Base-by-base conservation (phyloP, 228 moss, liverwort and hornwort genomes). In the Sphagnum magellanicum region DNA sequence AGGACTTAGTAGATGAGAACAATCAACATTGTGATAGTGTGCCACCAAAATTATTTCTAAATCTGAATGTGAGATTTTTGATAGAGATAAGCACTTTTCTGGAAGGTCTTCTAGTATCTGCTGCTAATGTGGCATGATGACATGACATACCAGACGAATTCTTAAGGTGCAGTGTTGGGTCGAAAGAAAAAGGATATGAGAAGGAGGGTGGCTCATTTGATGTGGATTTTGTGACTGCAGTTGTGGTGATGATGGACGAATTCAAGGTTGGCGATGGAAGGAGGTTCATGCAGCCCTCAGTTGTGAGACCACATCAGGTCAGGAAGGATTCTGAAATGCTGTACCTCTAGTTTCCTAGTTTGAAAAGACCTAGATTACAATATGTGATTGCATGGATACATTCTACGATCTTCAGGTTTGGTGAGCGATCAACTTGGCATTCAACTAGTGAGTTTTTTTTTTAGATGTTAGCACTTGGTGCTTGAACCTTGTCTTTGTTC, bases 171-270 rank as follows among this genome's bases (percentile, higher is more conserved):
- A 32, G 32, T 2, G 32, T 3, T 32, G 32, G 32, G 32, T 32
- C 32, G 3, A n/a, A 48, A 48, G 66, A 60, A 61, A 10, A 9
- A 55, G 6, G 3, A 68, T 5, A 0, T 5, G 52, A 63, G 12
- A 50, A 16, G 62, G 5, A 66, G 60, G 51, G 64, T 8, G 7
- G 6, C 4, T 15, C 5, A 59, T 48, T 73, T 65, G 16, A 53
- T 74, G 60, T 5, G 6, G 16, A 48, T 8, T 16, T 63, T 8
- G 9, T 16, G 9, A 16, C 64, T 58, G 16, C 71, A 83, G 83
- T 67, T 84, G 80, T 64, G 83, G 83, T n/a, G 83, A 84, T 77
- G 83, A 84, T 68, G 83, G 83, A 52, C 80, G 79, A 52, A 84
- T 84, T 70, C 80, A 84, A 68, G 83, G 80, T 46, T 84, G 83